phyloP scores from a whole-genome alignment of 495 filamentous ascomycete genomes.

The Sordaria brevicollis region DNA sequence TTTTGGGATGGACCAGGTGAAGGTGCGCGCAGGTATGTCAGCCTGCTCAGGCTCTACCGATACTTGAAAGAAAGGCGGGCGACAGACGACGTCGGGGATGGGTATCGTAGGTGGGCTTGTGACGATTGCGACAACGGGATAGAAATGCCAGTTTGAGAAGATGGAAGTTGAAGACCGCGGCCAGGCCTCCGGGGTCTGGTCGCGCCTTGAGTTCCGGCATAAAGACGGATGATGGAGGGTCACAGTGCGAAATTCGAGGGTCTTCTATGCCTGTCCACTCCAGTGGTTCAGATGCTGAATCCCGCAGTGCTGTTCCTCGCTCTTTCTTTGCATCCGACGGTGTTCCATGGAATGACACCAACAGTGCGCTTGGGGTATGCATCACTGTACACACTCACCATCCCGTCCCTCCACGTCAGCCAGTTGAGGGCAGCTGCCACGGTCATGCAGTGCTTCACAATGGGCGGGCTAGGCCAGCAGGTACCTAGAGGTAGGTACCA shows the following conservation, averaged over 20 bases:
- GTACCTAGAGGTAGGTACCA: no score
- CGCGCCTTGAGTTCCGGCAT: background rate
- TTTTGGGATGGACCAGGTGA: background rate
- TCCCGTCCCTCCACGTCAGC: background rate
- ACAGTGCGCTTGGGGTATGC: background rate
- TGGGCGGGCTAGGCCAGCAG: background rate
- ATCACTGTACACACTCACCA: background rate
- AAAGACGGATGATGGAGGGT: background rate
- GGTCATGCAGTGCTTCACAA: background rate
- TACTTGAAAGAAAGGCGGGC: background rate
- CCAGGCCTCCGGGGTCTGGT: background rate
- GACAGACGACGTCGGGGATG: background rate
- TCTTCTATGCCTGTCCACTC: background rate
- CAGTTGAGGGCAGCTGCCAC: background rate
- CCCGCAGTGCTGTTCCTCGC: background rate
- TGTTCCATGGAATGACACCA: background rate
- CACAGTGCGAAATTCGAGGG: background rate
- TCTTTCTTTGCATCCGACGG: background rate
- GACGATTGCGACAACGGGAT: background rate
- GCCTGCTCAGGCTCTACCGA: background rate
- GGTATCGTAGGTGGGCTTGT: background rate
- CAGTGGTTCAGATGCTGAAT: background rate
- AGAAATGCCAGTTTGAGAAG: background rate
- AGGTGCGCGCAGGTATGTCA: background rate
- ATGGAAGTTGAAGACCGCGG: background rate